phyloP scores from a whole-genome alignment of 164 flowering plant species.

The Protea cynaroides region DNA sequence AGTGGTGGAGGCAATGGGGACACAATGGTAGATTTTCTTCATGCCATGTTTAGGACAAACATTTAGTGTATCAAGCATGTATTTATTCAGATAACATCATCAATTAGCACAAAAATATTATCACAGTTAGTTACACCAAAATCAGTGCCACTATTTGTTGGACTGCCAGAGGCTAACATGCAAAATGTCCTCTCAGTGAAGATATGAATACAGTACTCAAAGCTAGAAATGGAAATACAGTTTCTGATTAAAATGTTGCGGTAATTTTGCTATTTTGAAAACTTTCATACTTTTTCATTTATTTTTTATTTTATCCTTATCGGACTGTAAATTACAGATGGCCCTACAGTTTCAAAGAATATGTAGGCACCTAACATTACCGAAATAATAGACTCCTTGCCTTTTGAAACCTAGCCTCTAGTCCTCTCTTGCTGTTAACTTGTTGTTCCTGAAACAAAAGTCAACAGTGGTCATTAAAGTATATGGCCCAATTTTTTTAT shows the following conservation, averaged over 20 bases:
- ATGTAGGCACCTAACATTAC: too few relatives aligned
- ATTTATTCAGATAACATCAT: constrained; percentile 5
- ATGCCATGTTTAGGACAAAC: not conserved
- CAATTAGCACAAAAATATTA: not conserved
- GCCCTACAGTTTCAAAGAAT: too few relatives aligned
- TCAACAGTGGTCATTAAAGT: too few relatives aligned
- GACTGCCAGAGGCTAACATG: not conserved
- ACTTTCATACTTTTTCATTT: not conserved
- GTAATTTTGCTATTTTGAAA: too few relatives aligned
- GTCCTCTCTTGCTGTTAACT: too few relatives aligned
- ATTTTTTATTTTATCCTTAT: not conserved
- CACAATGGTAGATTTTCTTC: constrained; percentile 52
- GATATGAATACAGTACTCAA: not conserved
- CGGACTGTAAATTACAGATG: too few relatives aligned
- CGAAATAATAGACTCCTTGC: too few relatives aligned
- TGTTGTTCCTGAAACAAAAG: too few relatives aligned
- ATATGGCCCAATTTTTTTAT: too few relatives aligned
- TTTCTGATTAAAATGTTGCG: too few relatives aligned
- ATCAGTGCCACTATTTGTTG: not conserved
- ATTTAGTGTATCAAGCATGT: not conserved
- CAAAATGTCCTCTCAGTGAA: not conserved
- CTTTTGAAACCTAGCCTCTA: too few relatives aligned
- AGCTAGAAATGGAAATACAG: not conserved
- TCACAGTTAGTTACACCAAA: not conserved
- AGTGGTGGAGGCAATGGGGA: constrained; percentile 99